phyloP scores from a whole-genome alignment of 1,284 basidiomycete species.

The Inonotus obliquus region DNA sequence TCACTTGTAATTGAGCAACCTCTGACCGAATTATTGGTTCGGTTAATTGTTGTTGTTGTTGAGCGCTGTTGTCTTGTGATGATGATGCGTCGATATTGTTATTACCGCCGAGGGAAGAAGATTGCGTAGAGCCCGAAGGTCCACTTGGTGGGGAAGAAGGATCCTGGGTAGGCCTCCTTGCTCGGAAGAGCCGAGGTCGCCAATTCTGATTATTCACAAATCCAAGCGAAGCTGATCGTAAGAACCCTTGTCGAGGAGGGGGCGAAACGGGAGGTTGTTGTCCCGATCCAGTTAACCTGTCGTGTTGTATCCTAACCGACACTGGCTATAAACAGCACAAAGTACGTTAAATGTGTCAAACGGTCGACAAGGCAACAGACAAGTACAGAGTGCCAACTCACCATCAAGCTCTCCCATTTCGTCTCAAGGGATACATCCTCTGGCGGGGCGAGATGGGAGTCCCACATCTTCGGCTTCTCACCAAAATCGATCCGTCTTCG shows the following conservation, averaged over 20 bases:
- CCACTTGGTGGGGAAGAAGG: conserved; percentile 26
- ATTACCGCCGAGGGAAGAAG: too few species aligned
- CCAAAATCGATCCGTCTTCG: conserved; percentile 42
- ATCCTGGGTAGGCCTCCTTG: too few species aligned
- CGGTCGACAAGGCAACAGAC: not conserved
- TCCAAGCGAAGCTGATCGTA: not conserved
- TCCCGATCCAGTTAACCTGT: conserved; percentile 12
- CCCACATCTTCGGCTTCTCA: conserved; percentile 50
- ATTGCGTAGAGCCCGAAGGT: too few species aligned
- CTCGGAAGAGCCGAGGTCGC: not conserved
- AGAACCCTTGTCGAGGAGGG: not conserved
- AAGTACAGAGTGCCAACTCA: conserved; percentile 26
- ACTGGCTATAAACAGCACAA: conserved; percentile 9
- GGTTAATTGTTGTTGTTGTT: not conserved
- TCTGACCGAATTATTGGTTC: conserved; percentile 31
- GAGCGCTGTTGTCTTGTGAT: not conserved
- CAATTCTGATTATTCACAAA: not conserved
- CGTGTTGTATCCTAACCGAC: conserved; percentile 12
- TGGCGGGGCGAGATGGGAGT: conserved; percentile 36
- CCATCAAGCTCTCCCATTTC: conserved; percentile 48
- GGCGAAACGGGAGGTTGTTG: not conserved
- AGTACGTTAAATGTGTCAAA: not conserved
- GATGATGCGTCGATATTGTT: conserved; percentile 18
- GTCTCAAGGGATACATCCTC: not conserved
- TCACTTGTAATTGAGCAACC: conserved; percentile 40